Evolutionary conservation across 768 basidiomycete species (phyloP).

Genomic region (Xerocomellus intermedius): DNA sequence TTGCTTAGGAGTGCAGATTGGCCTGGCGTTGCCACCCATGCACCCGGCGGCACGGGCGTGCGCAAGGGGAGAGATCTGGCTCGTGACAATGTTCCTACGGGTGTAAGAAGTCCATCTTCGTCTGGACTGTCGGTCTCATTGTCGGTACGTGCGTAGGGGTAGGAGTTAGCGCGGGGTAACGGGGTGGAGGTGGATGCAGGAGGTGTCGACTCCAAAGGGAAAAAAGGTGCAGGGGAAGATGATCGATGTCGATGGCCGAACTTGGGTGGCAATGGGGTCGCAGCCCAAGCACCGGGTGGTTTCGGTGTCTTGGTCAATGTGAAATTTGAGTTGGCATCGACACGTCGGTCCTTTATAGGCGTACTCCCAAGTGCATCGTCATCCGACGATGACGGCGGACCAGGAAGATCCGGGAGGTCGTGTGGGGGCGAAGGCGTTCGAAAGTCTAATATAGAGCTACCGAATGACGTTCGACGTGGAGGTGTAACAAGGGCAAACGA

Average conservation of each 20-base stretch:
- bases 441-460: slow-evolving; percentile 46
- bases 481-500: slow-evolving; percentile 44
- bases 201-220: slow-evolving; percentile 28
- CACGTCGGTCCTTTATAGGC: slow-evolving; percentile 20
- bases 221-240: slow-evolving; percentile 16
- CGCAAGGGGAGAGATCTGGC: slow-evolving; percentile 45
- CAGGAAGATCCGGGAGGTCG: slow-evolving; percentile 65
- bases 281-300: slow-evolving; percentile 46
- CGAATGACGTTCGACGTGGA: slow-evolving; percentile 42
- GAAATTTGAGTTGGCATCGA: slow-evolving; percentile 20
- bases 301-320: slow-evolving; percentile 44
- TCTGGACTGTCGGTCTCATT: slow-evolving; percentile 12
- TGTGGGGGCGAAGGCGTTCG: slow-evolving; percentile 63
- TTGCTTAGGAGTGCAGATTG: slow-evolving; percentile 23
- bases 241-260: slow-evolving; percentile 10
- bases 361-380: slow-evolving; percentile 40
- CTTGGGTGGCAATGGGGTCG: slow-evolving; percentile 36
- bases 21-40: slow-evolving; percentile 59
- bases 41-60: slow-evolving; percentile 71
- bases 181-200: slow-evolving; percentile 27
- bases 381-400: slow-evolving; percentile 54
- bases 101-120: slow-evolving; percentile 39
- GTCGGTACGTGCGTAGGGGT: slow-evolving; percentile 18
- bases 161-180: slow-evolving; percentile 15
- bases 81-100: slow-evolving; percentile 48